These are phyloP conservation scores for Phoenix roebelenii DNA, from an alignment of 176 grass and related monocot species.

Conservation along the genomic window DNA sequence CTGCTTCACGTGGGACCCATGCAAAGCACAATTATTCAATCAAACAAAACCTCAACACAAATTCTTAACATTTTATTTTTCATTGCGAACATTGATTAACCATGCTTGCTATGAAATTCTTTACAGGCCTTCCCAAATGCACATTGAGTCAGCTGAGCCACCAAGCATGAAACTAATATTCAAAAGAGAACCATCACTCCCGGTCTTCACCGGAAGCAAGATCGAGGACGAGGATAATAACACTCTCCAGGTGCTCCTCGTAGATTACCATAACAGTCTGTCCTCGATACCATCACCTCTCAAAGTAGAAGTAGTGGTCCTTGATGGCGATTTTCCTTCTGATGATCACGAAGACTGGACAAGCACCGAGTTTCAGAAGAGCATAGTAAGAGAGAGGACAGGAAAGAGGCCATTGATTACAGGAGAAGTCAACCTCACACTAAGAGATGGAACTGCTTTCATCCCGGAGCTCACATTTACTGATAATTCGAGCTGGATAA, in stretches of 20 bases:
- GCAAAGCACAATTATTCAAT: too few relatives aligned
- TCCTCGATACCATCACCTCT: constrained; percentile 14
- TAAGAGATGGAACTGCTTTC: constrained; percentile 24
- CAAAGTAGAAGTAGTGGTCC: constrained; percentile 45
- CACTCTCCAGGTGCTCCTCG: constrained; percentile 46
- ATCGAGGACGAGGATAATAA: constrained; percentile 33
- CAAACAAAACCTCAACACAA: too few relatives aligned
- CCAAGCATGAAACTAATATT: constrained; percentile 45
- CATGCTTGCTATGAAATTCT: not conserved
- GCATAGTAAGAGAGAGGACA: constrained; percentile 22
- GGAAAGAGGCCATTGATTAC: constrained; percentile 31
- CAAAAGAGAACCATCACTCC: constrained; percentile 12
- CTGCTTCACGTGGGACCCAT: too few relatives aligned
- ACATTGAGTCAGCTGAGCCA: constrained; percentile 4
- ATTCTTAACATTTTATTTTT: not conserved
- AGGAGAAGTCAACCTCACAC: constrained; percentile 11
- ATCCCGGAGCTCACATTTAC: constrained; percentile 15
- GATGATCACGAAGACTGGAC: constrained; percentile 19
- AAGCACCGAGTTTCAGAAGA: constrained; percentile 21
- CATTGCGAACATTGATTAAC: not conserved
- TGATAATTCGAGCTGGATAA: constrained; percentile 45
- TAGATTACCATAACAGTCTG: constrained; percentile 11
- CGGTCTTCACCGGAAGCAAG: constrained; percentile 84
- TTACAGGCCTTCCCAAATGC: constrained; percentile 17
- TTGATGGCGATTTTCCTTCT: constrained; percentile 33